A percentile compares a stretch with the other conserved stretches of the same genome.
These are phyloP conservation scores for Rubia peregrina DNA, from an alignment of 305 asterid species.

Conservation along the genomic window DNA sequence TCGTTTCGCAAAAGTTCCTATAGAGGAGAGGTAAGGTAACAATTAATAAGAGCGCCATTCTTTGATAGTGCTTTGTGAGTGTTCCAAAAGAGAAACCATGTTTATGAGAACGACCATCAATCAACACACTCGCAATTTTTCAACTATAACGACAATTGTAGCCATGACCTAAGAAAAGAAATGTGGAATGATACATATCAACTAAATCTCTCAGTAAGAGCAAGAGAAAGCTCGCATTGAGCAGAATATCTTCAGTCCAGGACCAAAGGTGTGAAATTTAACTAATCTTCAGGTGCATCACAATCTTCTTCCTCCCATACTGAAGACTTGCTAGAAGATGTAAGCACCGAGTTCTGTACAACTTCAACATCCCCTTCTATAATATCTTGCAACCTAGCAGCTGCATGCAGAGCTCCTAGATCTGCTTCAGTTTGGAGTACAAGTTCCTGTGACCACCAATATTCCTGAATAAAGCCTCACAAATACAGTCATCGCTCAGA, in stretches of 20 bases:
- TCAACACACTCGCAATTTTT: constrained; percentile 87
- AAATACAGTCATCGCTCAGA: constrained; percentile 21
- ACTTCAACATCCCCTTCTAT: constrained; percentile 37
- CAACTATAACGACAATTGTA: constrained; percentile 62
- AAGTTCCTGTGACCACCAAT: constrained; percentile 38
- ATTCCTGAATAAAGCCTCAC: constrained; percentile 35
- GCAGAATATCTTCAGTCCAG: not conserved
- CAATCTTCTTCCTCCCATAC: constrained; percentile 48
- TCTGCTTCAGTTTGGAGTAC: constrained; percentile 31
- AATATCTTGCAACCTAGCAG: constrained; percentile 35
- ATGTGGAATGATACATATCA: constrained; percentile 1
- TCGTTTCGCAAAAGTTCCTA: not conserved
- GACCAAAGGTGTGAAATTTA: constrained; percentile 12
- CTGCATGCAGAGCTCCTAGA: constrained; percentile 36
- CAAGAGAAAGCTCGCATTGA: not conserved
- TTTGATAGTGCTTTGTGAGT: not conserved
- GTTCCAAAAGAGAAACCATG: constrained; percentile 52
- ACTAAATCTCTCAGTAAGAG: not conserved
- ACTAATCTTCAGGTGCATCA: constrained; percentile 84
- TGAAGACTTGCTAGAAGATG: constrained; percentile 42
- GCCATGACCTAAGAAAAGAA: constrained; percentile 47
- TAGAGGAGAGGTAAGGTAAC: not conserved
- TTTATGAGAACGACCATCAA: constrained; percentile 64
- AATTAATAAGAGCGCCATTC: not conserved
- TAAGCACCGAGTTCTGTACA: constrained; percentile 36